Conservation (phyloP, 2,329 filamentous ascomycete species). For the Trematosphaeria pertusa region DNA sequence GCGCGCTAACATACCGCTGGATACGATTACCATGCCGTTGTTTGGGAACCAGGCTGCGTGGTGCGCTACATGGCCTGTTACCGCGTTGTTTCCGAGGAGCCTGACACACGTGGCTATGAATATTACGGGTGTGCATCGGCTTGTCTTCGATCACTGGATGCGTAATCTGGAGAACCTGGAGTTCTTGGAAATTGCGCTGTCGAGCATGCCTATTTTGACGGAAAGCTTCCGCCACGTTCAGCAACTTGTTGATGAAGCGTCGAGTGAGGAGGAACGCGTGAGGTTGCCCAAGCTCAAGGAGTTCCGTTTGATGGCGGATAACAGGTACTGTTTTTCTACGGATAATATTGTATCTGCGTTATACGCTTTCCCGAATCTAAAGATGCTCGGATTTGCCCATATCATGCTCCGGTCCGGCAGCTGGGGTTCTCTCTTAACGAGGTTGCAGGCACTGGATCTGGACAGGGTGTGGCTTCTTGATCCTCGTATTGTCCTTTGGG, state of each 20-base stretch:
- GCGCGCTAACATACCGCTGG: too few relatives aligned
- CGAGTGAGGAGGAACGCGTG: neutral
- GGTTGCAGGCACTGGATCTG: neutral
- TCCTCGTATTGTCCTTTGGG: too few relatives aligned
- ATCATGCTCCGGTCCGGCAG: constrained; percentile 2
- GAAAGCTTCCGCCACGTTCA: neutral
- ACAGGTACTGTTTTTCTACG: constrained; percentile 1
- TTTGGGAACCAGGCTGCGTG: too few relatives aligned
- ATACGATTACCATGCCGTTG: too few relatives aligned
- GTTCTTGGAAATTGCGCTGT: constrained; percentile 6
- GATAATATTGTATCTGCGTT: neutral
- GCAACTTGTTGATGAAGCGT: neutral
- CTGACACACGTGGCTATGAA: too few relatives aligned
- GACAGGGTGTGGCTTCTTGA: constrained; percentile 8
- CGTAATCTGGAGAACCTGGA: neutral
- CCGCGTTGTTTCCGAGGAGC: too few relatives aligned
- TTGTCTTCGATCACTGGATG: too few relatives aligned
- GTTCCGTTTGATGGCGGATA: constrained; percentile 12
- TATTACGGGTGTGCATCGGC: too few relatives aligned
- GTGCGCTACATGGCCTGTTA: too few relatives aligned
- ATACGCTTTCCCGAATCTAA: constrained; percentile 2
- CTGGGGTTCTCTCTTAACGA: constrained; percentile 1
- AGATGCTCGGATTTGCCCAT: constrained; percentile 8
- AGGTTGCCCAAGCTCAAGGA: constrained; percentile 1
- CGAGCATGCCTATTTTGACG: neutral